Percentiles rank a stretch among this genome's conserved stretches.
Conservation (phyloP, 1,284 basidiomycete species). For the Takashimella tepidaria region DNA sequence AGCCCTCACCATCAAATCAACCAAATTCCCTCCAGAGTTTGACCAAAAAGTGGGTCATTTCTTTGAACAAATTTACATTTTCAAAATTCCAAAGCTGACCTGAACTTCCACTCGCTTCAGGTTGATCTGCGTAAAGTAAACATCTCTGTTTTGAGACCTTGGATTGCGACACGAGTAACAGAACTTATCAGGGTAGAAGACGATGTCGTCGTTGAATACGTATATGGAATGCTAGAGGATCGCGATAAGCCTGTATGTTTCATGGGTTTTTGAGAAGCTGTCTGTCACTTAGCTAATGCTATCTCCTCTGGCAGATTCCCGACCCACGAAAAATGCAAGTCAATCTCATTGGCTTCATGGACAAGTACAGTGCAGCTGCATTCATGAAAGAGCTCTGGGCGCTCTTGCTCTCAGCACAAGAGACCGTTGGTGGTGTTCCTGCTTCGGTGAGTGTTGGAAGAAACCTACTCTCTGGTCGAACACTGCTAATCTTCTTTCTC, state of each 20-base stretch:
- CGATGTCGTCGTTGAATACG: constrained; percentile 94
- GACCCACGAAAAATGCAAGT: constrained; percentile 96
- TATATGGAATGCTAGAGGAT: constrained; percentile 87
- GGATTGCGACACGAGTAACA: constrained; percentile 86
- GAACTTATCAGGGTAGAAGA: constrained; percentile 91
- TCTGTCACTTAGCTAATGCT: not conserved
- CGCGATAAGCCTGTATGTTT: constrained; percentile 65
- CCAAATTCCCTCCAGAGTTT: constrained; percentile 87
- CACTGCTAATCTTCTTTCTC: too few species aligned
- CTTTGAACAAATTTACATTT: constrained; percentile 1
- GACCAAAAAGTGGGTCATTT: constrained; percentile 65
- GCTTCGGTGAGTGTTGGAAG: constrained; percentile 53
- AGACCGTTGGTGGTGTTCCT: constrained; percentile 82
- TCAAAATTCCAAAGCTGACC: constrained; percentile 6
- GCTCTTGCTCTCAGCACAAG: constrained; percentile 82
- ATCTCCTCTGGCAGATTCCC: constrained; percentile 56
- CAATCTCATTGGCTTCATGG: constrained; percentile 83
- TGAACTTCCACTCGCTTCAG: constrained; percentile 46
- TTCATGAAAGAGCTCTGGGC: constrained; percentile 91
- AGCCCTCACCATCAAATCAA: constrained; percentile 73
- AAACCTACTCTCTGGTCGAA: too few species aligned
- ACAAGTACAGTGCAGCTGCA: constrained; percentile 57
- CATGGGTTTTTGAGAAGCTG: not conserved
- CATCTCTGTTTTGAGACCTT: constrained; percentile 65
- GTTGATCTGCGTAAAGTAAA: constrained; percentile 96